Percentiles rank a stretch among this genome's conserved stretches.
phyloP scores from a whole-genome alignment of 495 filamentous ascomycete species.

The Penicillium bialowiezense region DNA sequence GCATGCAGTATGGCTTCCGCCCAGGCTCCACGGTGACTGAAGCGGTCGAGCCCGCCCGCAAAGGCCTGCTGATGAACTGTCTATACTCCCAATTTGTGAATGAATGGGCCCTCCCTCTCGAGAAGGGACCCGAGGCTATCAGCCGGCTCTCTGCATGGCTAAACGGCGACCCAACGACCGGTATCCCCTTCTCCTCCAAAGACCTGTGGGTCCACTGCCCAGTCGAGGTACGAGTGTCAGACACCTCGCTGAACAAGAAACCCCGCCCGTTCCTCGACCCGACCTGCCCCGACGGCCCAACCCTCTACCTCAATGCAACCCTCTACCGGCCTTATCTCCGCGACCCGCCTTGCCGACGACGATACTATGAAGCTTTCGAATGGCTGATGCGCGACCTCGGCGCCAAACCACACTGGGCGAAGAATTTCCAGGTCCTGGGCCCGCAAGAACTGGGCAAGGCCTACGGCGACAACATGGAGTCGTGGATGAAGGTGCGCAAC shows the following conservation, averaged over 20 bases:
- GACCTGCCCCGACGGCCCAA: conserved; percentile 62
- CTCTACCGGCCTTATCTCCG: conserved; percentile 85
- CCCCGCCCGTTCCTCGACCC: conserved; percentile 79
- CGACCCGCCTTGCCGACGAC: conserved; percentile 71
- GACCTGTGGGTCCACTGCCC: conserved; percentile 89
- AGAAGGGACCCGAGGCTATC: conserved; percentile 85
- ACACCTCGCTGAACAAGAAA: conserved; percentile 56
- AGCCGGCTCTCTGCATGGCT: conserved; percentile 82
- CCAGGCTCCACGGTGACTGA: conserved; percentile 58
- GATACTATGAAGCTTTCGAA: conserved; percentile 94
- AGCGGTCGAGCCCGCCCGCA: conserved; percentile 75
- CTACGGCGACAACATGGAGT: conserved; percentile 55
- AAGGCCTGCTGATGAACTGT: conserved; percentile 91
- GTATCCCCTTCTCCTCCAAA: conserved; percentile 76
- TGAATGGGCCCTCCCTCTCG: conserved; percentile 93
- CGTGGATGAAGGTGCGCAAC: conserved; percentile 66
- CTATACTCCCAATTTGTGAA: conserved; percentile 96
- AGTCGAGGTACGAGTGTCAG: conserved; percentile 84
- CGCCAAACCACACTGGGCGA: conserved; percentile 95
- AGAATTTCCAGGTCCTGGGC: conserved; percentile 71
- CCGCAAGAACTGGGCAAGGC: conserved; percentile 42
- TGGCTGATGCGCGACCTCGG: conserved; percentile 90
- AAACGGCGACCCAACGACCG: conserved; percentile 54
- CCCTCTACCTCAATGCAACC: conserved; percentile 92
- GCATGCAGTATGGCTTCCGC: conserved; percentile 88